Conservation (phyloP, 176 grass and related monocot species). For the Carex cristatella region DNA sequence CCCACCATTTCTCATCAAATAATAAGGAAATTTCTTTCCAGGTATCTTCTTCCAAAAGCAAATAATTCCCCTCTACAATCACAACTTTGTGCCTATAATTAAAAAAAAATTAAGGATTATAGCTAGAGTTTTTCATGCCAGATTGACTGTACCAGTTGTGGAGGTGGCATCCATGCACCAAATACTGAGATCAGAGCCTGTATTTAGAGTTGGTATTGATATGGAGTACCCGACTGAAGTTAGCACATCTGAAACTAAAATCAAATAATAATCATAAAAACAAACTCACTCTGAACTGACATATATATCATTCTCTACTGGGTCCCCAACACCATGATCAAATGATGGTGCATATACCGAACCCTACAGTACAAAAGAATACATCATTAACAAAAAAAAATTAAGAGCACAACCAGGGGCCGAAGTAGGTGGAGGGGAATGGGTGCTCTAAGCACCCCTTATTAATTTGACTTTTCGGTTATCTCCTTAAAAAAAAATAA, state of each 20-base stretch:
- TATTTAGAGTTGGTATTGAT: not conserved
- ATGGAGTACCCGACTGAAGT: not conserved
- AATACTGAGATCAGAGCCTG: not conserved
- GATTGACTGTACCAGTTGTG: not conserved
- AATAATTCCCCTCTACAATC: slow-evolving; percentile 85
- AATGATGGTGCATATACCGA: slow-evolving; percentile 91
- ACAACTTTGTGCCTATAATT: slow-evolving; percentile 72
- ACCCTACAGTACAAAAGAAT: slow-evolving; percentile 37
- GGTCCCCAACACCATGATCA: slow-evolving; percentile 92
- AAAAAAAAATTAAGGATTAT: not conserved
- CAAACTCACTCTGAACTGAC: slow-evolving; percentile 35
- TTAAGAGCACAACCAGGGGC: not conserved
- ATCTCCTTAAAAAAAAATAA: no score
- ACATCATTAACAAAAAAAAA: not conserved
- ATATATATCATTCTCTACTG: slow-evolving; percentile 86
- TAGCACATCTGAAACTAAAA: not conserved
- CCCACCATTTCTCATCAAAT: slow-evolving; percentile 95
- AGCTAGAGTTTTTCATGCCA: not conserved
- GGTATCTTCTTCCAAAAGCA: slow-evolving; percentile 60
- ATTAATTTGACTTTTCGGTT: no score
- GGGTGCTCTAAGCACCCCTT: no score
- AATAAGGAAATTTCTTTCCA: slow-evolving; percentile 67
- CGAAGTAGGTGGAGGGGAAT: no score
- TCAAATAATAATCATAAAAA: not conserved
- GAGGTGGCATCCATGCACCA: not conserved